Conservation (phyloP, 768 basidiomycete species). For the Lactarius vividus region DNA sequence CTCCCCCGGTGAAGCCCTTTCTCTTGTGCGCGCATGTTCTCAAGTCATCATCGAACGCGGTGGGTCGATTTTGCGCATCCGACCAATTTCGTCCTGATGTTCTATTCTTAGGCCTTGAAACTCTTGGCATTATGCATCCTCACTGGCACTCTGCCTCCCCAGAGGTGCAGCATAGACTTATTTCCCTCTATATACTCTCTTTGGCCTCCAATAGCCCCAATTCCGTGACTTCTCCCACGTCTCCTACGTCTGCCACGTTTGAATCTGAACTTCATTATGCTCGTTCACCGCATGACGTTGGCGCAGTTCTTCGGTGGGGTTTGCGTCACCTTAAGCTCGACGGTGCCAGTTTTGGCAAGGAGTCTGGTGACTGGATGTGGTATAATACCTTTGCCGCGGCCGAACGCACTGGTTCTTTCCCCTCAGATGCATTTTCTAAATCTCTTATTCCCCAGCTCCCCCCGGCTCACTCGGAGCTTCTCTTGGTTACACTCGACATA, state of each 20-base stretch:
- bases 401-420: conserved; percentile 60
- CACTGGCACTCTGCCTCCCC: conserved; percentile 79
- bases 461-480: conserved; percentile 53
- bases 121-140: conserved; percentile 81
- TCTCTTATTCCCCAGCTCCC: conserved; percentile 61
- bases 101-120: conserved; percentile 60
- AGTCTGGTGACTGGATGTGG: conserved; percentile 51
- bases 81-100: conserved; percentile 2
- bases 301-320: conserved; percentile 79
- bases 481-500: conserved; percentile 56
- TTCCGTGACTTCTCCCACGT: conserved; percentile 51
- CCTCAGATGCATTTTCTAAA: conserved; percentile 59
- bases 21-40: conserved; percentile 67
- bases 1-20: conserved; percentile 58
- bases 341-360: conserved; percentile 56
- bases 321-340: conserved; percentile 70
- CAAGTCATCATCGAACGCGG: conserved; percentile 63
- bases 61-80: conserved; percentile 35
- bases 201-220: conserved; percentile 47
- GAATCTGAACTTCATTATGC: conserved; percentile 63
- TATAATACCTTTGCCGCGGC: conserved; percentile 60
- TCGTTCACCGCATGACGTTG: conserved; percentile 71
- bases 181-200: conserved; percentile 70
- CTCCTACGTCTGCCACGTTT: conserved; percentile 50
- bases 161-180: conserved; percentile 62